Base-by-base conservation (phyloP, 352 stramenopile genomes). In the Phytophthora chlamydospora region DNA sequence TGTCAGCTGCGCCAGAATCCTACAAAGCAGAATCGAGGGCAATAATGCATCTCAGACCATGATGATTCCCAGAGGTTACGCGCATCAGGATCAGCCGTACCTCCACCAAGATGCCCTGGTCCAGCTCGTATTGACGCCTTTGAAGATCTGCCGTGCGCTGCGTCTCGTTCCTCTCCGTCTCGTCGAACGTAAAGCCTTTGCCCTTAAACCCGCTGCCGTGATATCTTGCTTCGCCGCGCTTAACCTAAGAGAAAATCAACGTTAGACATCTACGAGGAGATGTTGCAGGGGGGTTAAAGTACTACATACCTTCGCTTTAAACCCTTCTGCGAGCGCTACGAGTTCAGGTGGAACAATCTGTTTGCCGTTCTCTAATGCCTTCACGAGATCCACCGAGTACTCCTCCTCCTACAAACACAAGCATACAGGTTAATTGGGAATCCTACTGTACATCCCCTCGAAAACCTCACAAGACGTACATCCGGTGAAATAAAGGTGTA, bases 401-500 rank as follows among this genome's bases (percentile, higher is more conserved):
- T 98, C 94, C 13, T 98, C 97, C 65, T 99, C 97, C 73, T 99
- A 47, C 17, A 62, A 47, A 24, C 33, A 56, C 17, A 62, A 19
- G 1, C 60, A 49, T 34, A 49, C n/a, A 33, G 5, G 44, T 61
- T 21, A 68, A 36, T 58, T n/a, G 55, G 53, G 7, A 36, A 51
- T 49, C 21, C 35, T 19, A 19, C 12, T 61, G 10, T 2, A 43
- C 17, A 21, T 12, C 7, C n/a, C 34, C 34, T 46, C 12, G 35
- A 32, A 41, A 32, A 34, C 10, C 16, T 9, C 33, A 34, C 17
- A 34, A 19, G 17, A 85, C 78, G 43, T 83, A 93, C 94, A 42
- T 97, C 88, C 5, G 94, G 93, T 31, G 97, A 98, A 45, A 99
- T 98, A 67, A 99, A 99, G 0, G 98, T 99, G 79, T 99, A 99